These are phyloP conservation scores for Cymbopogon flexuosus DNA, from an alignment of 202 grass and related monocot genomes.

Conservation along the genomic window DNA sequence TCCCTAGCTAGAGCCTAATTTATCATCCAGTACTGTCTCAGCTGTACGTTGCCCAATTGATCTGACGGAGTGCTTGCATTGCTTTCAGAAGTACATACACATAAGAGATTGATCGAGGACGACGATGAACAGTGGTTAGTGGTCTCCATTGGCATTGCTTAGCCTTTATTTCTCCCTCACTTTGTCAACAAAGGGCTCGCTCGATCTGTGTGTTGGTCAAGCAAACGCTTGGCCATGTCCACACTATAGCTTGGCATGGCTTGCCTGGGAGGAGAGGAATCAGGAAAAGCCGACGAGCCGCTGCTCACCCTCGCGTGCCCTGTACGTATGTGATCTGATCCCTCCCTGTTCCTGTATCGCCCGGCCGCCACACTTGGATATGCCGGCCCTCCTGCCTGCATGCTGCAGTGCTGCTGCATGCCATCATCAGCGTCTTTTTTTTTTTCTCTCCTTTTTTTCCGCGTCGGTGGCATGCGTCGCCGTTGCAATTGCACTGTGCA, in stretches of 20 bases:
- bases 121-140: constrained; percentile 45
- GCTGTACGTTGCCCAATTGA: background rate
- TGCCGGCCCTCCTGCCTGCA: background rate
- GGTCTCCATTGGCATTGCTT: background rate
- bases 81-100: background rate
- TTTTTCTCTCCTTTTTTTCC: background rate
- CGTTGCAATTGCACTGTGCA: background rate
- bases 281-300: constrained; percentile 34
- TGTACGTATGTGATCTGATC: background rate
- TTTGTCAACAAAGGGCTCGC: constrained; percentile 26
- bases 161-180: background rate
- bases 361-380: background rate
- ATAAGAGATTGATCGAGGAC: constrained; percentile 14
- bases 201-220: constrained; percentile 16
- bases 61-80: background rate
- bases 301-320: constrained; percentile 20
- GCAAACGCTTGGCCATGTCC: constrained; percentile 25
- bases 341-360: background rate
- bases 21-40: no score
- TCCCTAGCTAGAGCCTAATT: background rate
- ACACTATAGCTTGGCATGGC: constrained; percentile 4
- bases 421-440: background rate
- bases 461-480: constrained; percentile 10
- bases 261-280: background rate
- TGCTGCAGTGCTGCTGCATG: background rate